Evolutionary conservation across 1,139 yeast species (phyloP).

Genomic region (Geotrichum siamense): DNA sequence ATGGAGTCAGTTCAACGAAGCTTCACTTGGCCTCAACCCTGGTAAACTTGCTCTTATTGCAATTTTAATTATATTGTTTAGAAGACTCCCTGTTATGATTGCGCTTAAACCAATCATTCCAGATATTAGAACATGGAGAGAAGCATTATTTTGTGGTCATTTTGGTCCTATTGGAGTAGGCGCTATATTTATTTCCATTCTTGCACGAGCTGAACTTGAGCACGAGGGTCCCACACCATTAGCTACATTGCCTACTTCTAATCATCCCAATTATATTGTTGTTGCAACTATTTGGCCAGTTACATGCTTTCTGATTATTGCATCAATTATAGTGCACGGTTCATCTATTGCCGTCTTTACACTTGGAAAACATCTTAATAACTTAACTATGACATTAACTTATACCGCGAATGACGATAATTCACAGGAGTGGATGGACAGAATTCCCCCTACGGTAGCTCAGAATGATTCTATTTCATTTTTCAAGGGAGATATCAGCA

Average conservation of each 20-base stretch:
- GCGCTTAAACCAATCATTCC: conserved; percentile 78
- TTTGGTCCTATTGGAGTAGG: conserved; percentile 99
- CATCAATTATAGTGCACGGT: conserved; percentile 91
- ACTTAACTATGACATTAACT: conserved; percentile 89
- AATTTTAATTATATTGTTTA: conserved; percentile 63
- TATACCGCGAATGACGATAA: conserved; percentile 62
- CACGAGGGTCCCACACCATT: conserved; percentile 58
- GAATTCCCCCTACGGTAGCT: conserved; percentile 73
- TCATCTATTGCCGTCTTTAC: conserved; percentile 93
- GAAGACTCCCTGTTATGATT: conserved; percentile 84
- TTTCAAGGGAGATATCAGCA: conserved; percentile 68
- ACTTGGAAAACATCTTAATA: conserved; percentile 78
- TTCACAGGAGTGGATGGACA: conserved; percentile 75
- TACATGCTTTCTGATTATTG: conserved; percentile 72
- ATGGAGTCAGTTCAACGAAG: conserved; percentile 74
- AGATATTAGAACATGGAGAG: conserved; percentile 90
- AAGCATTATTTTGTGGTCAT: conserved; percentile 92
- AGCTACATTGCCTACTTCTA: conserved; percentile 45
- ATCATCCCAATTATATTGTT: conserved; percentile 57
- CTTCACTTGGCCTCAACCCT: conserved; percentile 58
- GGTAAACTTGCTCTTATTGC: conserved; percentile 85
- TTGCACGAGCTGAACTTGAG: conserved; percentile 77
- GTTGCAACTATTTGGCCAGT: conserved; percentile 84
- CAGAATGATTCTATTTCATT: conserved; percentile 70
- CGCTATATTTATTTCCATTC: conserved; percentile 82